Evolutionary conservation across 192 early-diverging fungal genomes (phyloP).

Genomic region (Coemansia sp.): DNA sequence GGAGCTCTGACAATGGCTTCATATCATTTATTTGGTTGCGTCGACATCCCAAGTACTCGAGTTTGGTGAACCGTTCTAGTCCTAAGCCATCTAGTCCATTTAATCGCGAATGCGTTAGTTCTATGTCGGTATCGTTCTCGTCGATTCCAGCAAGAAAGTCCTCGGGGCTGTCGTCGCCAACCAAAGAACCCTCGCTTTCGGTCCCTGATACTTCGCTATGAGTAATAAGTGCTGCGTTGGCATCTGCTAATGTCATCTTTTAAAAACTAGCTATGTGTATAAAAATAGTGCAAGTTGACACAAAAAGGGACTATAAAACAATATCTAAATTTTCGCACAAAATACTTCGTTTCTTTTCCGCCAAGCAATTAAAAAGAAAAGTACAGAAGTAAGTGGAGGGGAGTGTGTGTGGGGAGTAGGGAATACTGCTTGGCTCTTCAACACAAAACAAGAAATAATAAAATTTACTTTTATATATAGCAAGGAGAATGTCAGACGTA

Average conservation of each 20-base stretch:
- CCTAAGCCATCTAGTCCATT: slow-evolving; percentile 18
- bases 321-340: too few relatives aligned
- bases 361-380: too few relatives aligned
- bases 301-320: too few relatives aligned
- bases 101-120: slow-evolving; percentile 46
- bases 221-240: neutral
- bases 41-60: slow-evolving; percentile 71
- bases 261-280: neutral
- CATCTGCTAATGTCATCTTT: neutral
- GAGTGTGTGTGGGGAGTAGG: too few relatives aligned
- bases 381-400: too few relatives aligned
- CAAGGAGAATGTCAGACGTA: slow-evolving; percentile 14
- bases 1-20: slow-evolving; percentile 55
- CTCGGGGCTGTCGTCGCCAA: neutral
- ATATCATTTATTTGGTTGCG: slow-evolving; percentile 85
- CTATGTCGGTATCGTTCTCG: slow-evolving; percentile 24
- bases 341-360: too few relatives aligned
- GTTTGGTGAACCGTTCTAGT: slow-evolving; percentile 19
- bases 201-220: neutral
- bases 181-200: slow-evolving; percentile 8
- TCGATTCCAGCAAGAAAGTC: slow-evolving; percentile 21
- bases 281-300: too few relatives aligned
- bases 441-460: too few relatives aligned
- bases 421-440: too few relatives aligned
- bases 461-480: neutral